phyloP scores from a whole-genome alignment of 176 grass and related monocot species.

The Oryza meridionalis region DNA sequence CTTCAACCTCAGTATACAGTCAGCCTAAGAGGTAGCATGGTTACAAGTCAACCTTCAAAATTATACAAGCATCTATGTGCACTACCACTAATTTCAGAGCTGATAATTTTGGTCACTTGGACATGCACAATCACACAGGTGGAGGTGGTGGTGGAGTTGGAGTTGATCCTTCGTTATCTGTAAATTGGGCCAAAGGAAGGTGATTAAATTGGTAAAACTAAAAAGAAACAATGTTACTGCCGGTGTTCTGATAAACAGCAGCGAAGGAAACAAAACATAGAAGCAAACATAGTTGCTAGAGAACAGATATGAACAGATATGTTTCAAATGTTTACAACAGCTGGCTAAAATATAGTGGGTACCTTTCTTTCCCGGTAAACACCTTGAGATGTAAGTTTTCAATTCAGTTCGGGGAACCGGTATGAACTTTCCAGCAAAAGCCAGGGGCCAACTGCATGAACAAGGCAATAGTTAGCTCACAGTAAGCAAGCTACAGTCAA shows the following conservation, averaged over 20 bases:
- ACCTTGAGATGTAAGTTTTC: slow-evolving; percentile 39
- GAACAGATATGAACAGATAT: background rate
- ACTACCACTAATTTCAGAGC: slow-evolving; percentile 23
- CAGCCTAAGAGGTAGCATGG: slow-evolving; percentile 35
- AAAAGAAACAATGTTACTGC: background rate
- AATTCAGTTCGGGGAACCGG: slow-evolving; percentile 69
- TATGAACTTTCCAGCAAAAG: slow-evolving; percentile 74
- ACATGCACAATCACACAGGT: slow-evolving; percentile 40
- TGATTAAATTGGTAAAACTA: background rate
- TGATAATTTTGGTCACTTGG: slow-evolving; percentile 16
- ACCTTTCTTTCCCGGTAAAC: slow-evolving; percentile 49
- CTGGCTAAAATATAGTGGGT: slow-evolving; percentile 8
- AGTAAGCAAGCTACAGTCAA: slow-evolving; percentile 11
- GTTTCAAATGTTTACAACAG: slow-evolving; percentile 38
- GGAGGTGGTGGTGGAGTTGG: background rate
- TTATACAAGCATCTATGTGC: slow-evolving; percentile 35
- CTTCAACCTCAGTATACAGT: slow-evolving; percentile 27
- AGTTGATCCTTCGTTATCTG: background rate
- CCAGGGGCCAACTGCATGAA: slow-evolving; percentile 80
- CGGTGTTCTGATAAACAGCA: background rate
- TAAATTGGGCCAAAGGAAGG: background rate
- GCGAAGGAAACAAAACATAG: background rate
- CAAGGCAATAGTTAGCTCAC: slow-evolving; percentile 29
- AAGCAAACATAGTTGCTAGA: background rate
- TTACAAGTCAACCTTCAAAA: slow-evolving; percentile 45